Base-by-base conservation (phyloP, 495 filamentous ascomycete species). In the Daldinia bambusicola region DNA sequence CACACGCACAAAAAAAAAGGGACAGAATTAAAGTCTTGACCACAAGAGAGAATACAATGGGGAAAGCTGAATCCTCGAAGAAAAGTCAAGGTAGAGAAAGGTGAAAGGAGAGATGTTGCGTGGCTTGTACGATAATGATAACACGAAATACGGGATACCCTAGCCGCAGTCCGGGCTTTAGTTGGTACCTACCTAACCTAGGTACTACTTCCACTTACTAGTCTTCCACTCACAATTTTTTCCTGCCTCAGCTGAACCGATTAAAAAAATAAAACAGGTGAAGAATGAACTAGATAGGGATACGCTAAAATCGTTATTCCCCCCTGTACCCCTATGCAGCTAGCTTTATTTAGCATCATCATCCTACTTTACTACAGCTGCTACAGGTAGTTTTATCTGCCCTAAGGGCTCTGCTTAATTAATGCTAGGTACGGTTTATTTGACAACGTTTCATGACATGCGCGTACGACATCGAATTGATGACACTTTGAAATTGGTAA, bases 91-190 rank as follows among this genome's bases (percentile, higher is more conserved):
- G 41, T 48, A 55, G 18, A 60, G 10, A 53, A 41, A 66, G 40
- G 41, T 66, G 31, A 55, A 69, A 63, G 50, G 45, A 61, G 59
- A 48, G 56, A 55, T 66, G 66, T 72, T 73, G 70, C 70, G 70
- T 72, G 70, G 70, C 70, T 56, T 73, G 66, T 69, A 71, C 63
- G 62, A 74, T 70, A 66, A 9, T 55, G 61, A 74, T 74, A 69
- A 66, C 51, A 65, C 50, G 30, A 63, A 68, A 65, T 72, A 69
- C 65, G 55, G 64, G 50, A 32, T 72, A 66, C 55, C 70, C 70
- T 72, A 65, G 70, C 65, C 61, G 70, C 59, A 55, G 32, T 65
- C 65, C 65, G 70, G 70, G 53, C 69, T 65, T 63, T 55, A 62
- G 61, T 72, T 72, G 56, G 66, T 38, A 63, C 26, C 3, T 26